phyloP scores from a whole-genome alignment of 108 stramenopile species.

The Nitzschia sp. region DNA sequence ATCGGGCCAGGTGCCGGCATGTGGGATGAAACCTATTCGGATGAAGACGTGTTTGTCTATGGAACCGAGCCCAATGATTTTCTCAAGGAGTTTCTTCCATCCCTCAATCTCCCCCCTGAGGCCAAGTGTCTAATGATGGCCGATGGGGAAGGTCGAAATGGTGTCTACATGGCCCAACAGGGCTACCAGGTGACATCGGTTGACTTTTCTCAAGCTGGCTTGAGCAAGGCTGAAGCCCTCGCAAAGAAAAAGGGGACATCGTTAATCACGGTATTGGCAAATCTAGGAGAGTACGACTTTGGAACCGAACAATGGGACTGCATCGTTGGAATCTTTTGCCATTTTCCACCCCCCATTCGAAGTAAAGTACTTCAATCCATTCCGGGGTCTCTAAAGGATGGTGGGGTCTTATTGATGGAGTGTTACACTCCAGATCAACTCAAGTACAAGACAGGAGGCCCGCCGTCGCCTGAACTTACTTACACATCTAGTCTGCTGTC shows the following conservation, averaged over 20 bases:
- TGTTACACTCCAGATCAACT: constrained; percentile 55
- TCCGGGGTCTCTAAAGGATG: constrained; percentile 40
- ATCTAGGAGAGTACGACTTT: constrained; percentile 46
- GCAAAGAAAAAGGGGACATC: constrained; percentile 33
- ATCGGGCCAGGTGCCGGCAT: neutral
- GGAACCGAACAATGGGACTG: constrained; percentile 49
- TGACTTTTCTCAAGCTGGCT: constrained; percentile 44
- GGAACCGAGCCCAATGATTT: constrained; percentile 62
- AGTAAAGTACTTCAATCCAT: constrained; percentile 29
- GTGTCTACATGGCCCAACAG: constrained; percentile 43
- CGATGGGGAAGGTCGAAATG: constrained; percentile 64
- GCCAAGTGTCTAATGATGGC: constrained; percentile 43
- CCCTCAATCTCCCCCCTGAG: constrained; percentile 11
- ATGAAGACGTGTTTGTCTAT: constrained; percentile 35
- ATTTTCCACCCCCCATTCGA: constrained; percentile 49
- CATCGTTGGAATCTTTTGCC: constrained; percentile 59
- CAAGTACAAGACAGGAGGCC: constrained; percentile 59
- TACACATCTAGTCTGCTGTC: constrained; percentile 21
- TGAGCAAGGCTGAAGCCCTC: constrained; percentile 44
- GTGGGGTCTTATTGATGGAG: constrained; percentile 48
- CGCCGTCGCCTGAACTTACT: constrained; percentile 40
- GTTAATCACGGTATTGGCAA: constrained; percentile 34
- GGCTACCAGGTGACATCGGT: constrained; percentile 47
- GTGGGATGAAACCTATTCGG: constrained; percentile 49
- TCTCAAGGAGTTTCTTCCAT: constrained; percentile 16